Conservation (phyloP, 1,284 basidiomycete genomes). For the Spongispora temasekensis region DNA sequence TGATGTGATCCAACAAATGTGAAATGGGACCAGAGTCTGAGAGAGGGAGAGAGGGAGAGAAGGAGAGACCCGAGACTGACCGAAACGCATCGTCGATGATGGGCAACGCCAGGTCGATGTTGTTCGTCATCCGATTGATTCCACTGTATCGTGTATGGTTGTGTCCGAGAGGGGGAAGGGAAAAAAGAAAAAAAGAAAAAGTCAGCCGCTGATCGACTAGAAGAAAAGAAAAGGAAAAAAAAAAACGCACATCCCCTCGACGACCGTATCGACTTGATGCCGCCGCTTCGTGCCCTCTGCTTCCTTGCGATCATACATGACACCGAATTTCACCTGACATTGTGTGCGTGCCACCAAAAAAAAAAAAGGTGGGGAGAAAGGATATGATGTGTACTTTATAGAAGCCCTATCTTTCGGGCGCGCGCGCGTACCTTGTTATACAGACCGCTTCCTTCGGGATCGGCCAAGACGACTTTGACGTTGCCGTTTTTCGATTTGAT, state of each 20-base stretch:
- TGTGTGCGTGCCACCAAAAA: too few species aligned
- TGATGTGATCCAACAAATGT: too few species aligned
- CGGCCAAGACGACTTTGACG: constrained; percentile 78
- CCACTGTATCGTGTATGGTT: constrained; percentile 56
- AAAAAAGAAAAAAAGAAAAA: background rate
- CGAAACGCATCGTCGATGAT: constrained; percentile 88
- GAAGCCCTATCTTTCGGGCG: too few species aligned
- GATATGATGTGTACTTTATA: too few species aligned
- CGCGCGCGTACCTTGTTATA: constrained; percentile 79
- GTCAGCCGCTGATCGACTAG: too few species aligned
- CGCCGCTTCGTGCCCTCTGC: constrained; percentile 93
- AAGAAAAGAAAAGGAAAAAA: background rate
- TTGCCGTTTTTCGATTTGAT: constrained; percentile 71
- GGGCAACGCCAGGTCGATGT: constrained; percentile 79
- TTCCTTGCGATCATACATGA: constrained; percentile 92
- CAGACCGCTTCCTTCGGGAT: constrained; percentile 94
- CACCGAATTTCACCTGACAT: constrained; percentile 88
- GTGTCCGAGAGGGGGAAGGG: background rate
- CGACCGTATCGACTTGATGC: constrained; percentile 92
- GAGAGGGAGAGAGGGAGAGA: background rate
- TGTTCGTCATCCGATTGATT: constrained; percentile 84
- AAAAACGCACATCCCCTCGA: constrained; percentile 75
- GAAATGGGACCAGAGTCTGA: background rate
- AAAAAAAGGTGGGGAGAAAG: too few species aligned
- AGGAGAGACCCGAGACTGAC: too few species aligned